Conservation (phyloP, 1,284 basidiomycete species). For the Puccinia coronata region DNA sequence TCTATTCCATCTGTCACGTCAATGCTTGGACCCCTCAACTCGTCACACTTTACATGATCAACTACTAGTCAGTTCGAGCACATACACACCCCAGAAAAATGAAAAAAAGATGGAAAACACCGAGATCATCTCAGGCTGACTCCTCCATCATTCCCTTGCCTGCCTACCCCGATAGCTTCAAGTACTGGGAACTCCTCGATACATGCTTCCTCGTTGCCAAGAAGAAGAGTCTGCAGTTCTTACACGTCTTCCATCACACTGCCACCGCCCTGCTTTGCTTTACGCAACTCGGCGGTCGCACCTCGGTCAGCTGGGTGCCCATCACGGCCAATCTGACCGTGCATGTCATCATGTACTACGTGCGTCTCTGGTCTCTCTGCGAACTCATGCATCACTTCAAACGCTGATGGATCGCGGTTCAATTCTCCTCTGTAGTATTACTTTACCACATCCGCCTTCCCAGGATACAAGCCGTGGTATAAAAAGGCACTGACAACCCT, state of each 20-base stretch:
- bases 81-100: constrained; percentile 79
- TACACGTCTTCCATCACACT: constrained; percentile 98
- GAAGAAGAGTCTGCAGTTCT: constrained; percentile 67
- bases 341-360: constrained; percentile 92
- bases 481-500: constrained; percentile 93
- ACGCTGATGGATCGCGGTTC: background rate
- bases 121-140: too few relatives aligned
- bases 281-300: constrained; percentile 79
- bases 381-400: background rate
- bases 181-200: constrained; percentile 45
- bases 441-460: constrained; percentile 82
- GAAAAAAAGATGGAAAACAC: too few relatives aligned
- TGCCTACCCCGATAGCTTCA: constrained; percentile 19
- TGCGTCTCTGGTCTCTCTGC: background rate
- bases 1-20: constrained; percentile 75
- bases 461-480: constrained; percentile 94
- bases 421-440: constrained; percentile 72
- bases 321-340: constrained; percentile 90
- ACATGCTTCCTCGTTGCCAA: constrained; percentile 46
- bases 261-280: constrained; percentile 96
- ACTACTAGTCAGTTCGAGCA: constrained; percentile 96
- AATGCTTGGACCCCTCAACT: constrained; percentile 79
- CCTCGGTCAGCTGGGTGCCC: constrained; percentile 89
- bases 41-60: constrained; percentile 95
- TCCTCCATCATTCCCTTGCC: constrained; percentile 81